A percentile compares a stretch with the other conserved stretches of the same genome.
These are phyloP conservation scores for Hymenoscyphus salicellus DNA, from an alignment of 2,329 filamentous ascomycete species.

Conservation along the genomic window DNA sequence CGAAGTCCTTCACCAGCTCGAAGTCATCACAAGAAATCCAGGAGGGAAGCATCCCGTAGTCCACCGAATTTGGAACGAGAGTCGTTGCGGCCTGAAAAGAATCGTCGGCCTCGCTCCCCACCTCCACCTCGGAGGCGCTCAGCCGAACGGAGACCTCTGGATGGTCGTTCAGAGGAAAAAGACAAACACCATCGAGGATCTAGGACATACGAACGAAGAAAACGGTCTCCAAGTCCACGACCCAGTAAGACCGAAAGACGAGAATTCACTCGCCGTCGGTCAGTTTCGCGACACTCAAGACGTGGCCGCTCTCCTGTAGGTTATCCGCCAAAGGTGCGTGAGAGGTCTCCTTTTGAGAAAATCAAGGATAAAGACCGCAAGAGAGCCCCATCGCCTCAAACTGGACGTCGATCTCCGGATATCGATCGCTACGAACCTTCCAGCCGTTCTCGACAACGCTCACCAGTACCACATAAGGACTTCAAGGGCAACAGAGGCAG, in stretches of 20 bases:
- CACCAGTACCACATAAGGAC: conserved; percentile 30
- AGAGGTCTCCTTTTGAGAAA: conserved; percentile 25
- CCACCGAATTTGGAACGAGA: conserved; percentile 29
- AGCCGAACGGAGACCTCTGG: conserved; percentile 24
- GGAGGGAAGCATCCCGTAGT: conserved; percentile 33
- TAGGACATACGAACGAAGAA: conserved; percentile 27
- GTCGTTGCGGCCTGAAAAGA: conserved; percentile 29
- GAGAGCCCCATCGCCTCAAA: conserved; percentile 23
- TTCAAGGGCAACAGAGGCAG: conserved; percentile 24
- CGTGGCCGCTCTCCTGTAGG: conserved; percentile 25
- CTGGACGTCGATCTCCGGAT: conserved; percentile 28
- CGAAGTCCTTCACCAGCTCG: conserved; percentile 35
- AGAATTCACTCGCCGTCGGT: conserved; percentile 25
- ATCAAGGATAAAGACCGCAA: conserved; percentile 25
- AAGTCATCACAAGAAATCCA: conserved; percentile 36
- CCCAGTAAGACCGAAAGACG: conserved; percentile 17
- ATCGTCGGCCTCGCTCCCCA: conserved; percentile 30
- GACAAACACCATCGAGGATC: conserved; percentile 30
- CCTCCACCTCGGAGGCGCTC: conserved; percentile 31
- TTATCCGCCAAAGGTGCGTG: conserved; percentile 21
- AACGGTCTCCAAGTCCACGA: conserved; percentile 31
- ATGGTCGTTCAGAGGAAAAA: conserved; percentile 24
- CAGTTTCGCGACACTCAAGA: conserved; percentile 20
- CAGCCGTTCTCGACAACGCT: conserved; percentile 30
- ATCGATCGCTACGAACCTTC: conserved; percentile 32